Evolutionary conservation across 352 stramenopile species (phyloP), one percentile per base, ranked within the genome.

Genomic region (Globisporangium cystogenes): DNA sequence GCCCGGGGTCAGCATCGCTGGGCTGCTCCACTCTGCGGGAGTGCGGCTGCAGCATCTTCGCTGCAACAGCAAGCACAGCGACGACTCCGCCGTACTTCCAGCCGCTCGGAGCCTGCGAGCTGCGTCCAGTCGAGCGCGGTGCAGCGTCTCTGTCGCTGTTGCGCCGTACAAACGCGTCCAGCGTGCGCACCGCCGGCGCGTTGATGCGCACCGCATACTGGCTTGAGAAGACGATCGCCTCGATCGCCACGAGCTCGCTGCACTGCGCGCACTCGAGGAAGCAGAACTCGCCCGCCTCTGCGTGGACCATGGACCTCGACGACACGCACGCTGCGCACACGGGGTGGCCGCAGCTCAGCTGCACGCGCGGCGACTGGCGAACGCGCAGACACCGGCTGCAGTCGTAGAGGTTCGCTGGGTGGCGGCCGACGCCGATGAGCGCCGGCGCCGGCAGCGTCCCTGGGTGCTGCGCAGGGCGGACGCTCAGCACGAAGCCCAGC

Each of bases 261-360:
- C 77, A 88, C 50, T 65, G 74, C 3, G 60, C 43, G 55, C 78
- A 87, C 35, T 82, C 67, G 37, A 86, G 65, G 33, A 83, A 74
- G 47, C 73, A 86, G 26, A 68, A 65, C 18, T 55, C 37, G 7
- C 66, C 62, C 48, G 65, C 52, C 31, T 83, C 74, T 10, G 72
- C 63, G 51, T 82, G 68, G 21, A 61, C 62, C 46, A 86, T 65
- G 3, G 68, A 56, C 21, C 60, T 55, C 15, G 74, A 83, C 15
- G 76, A 64, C 44, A 85, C 59, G 51, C 81, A 91, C 23, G 64
- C 60, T 4, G 72, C 59, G 53, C 81, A 91, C 29, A 91, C 56
- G 2, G 67, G 60, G 23, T 91, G 81, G 11, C 77, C 70, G 51
- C 81, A 91, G 46, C 70, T 77, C 18, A 91, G 62, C 24, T 88